Evolutionary conservation across 768 basidiomycete genomes (phyloP).

Genomic region (Boletus tomentosulus): DNA sequence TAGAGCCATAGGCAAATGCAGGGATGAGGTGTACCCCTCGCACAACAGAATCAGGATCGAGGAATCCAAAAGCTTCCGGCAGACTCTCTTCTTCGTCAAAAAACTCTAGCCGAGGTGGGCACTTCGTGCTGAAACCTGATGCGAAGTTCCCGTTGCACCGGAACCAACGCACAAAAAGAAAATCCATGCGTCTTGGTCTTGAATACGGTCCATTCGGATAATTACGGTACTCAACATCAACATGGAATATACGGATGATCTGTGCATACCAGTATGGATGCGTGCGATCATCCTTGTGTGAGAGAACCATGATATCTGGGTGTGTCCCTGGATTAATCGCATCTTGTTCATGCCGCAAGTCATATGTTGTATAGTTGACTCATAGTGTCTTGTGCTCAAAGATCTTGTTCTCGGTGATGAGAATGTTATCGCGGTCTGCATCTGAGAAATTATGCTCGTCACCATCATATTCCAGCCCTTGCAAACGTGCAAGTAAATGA

Average conservation of each 20-base stretch:
- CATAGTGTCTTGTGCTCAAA: not conserved
- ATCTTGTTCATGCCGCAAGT: slow-evolving; percentile 6
- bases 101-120: not conserved
- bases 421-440: no score
- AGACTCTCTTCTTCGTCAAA: not conserved
- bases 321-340: not conserved
- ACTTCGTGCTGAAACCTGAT: not conserved
- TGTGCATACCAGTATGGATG: not conserved
- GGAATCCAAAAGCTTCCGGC: not conserved
- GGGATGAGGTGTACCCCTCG: slow-evolving; percentile 13
- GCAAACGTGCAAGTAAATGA: not conserved
- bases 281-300: not conserved
- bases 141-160: not conserved
- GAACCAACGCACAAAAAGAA: not conserved
- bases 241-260: not conserved
- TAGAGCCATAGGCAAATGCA: slow-evolving; percentile 16
- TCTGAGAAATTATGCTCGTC: not conserved
- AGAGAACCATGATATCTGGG: not conserved
- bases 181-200: not conserved
- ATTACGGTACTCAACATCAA: not conserved
- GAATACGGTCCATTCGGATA: not conserved
- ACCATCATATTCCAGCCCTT: not conserved
- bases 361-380: slow-evolving; percentile 31
- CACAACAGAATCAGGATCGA: slow-evolving; percentile 10
- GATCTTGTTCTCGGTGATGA: not conserved